Evolutionary conservation across 345 rosid species (phyloP), one percentile per base, ranked within the genome.

Genomic region (Citrus australasica): DNA sequence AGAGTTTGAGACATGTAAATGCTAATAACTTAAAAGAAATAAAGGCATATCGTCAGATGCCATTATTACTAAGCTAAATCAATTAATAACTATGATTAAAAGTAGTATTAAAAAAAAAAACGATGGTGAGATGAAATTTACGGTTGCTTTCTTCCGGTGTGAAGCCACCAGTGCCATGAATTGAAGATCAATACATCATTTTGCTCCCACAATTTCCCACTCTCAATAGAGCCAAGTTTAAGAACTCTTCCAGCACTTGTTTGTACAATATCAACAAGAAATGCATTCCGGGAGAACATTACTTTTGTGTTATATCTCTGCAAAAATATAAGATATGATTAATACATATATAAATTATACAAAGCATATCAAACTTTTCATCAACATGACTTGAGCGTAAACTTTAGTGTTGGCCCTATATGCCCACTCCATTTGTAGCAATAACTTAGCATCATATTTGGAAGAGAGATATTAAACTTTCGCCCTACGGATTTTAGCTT

Each of bases 161-260:
- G 98, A 74, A 90, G 92, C 98, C 98, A 95, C 98, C 98, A 95
- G 69, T 95, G 98, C 98, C 98, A 95, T 3, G 97, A 71, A 61
- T 95, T 83, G 83, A 93, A 95, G 68, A 95, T 32, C 83, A 95
- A 74, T 37, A 87, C 80, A 76, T 93, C 92, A 27, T 74, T 85
- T 0, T 75, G 84, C 77, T 77, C 83, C 98, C 98, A 95, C 6
- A 84, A 46, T 9, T 81, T 64, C 30, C 88, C 94, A 46, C 85
- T 74, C 38, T 83, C 67, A 71, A 93, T 90, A 2, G 98, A 90
- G 63, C 87, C 80, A 0, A 90, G 91, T 51, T 85, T 89, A 7
- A 95, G 83, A 76, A 92, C 79, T 63, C 87, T 83, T 0, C 90
- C 93, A 0, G 61, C 69, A 2, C 78, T 71, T 40, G 81, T 69